phyloP scores from a whole-genome alignment of 2,329 filamentous ascomycete species.

The Phialophora tarda region DNA sequence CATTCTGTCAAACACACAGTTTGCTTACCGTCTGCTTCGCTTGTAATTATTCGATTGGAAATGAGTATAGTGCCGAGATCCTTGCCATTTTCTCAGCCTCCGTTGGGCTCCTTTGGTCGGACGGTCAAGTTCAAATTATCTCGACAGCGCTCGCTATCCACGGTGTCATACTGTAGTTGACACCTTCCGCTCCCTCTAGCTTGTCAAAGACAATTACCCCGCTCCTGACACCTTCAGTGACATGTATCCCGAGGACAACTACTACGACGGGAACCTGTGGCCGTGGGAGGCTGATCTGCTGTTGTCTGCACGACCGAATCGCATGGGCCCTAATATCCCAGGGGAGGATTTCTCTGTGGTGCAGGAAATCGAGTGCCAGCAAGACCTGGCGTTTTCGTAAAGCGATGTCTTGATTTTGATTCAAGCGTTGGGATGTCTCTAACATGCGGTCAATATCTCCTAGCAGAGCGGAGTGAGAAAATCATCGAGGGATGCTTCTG shows the following conservation, averaged over 20 bases:
- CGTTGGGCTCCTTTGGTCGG: background rate
- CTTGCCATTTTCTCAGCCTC: background rate
- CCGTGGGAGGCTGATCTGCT: constrained; percentile 56
- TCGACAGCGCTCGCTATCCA: constrained; percentile 66
- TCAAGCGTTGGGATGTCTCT: too few relatives aligned
- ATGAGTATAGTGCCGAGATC: too few relatives aligned
- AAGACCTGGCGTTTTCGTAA: too few relatives aligned
- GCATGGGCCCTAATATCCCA: too few relatives aligned
- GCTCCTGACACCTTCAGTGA: constrained; percentile 67
- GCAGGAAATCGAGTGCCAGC: too few relatives aligned
- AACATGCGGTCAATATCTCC: too few relatives aligned
- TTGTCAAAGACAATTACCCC: constrained; percentile 69
- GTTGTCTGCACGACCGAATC: too few relatives aligned
- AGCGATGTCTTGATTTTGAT: too few relatives aligned
- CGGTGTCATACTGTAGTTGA: constrained; percentile 73
- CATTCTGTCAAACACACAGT: background rate
- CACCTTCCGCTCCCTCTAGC: constrained; percentile 73
- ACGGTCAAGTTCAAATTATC: background rate
- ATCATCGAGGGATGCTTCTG: too few relatives aligned
- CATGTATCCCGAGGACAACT: constrained; percentile 73
- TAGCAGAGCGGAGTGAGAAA: too few relatives aligned
- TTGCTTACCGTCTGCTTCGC: background rate
- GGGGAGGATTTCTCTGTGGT: too few relatives aligned
- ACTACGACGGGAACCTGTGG: constrained; percentile 81
- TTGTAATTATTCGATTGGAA: background rate